Conservation (phyloP, 169 alveolate genomes). For the Plasmodium relictum region DNA sequence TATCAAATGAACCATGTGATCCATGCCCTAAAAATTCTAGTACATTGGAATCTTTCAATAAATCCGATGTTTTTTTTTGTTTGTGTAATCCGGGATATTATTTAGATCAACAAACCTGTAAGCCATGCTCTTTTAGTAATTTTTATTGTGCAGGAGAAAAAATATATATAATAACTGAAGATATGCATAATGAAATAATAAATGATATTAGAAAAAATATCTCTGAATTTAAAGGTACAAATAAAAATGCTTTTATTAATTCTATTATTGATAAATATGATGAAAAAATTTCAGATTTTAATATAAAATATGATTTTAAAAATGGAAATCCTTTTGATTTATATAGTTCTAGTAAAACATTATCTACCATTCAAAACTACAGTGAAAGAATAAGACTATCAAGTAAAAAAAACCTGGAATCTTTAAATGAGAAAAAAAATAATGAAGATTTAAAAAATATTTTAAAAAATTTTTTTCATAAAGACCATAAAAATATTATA, state of each 20-base stretch:
- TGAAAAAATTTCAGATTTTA: background rate
- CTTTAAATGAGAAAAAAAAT: background rate
- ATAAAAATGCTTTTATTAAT: slow-evolving; percentile 27
- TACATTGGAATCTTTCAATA: slow-evolving; percentile 79
- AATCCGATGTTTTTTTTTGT: slow-evolving; percentile 85
- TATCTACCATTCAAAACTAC: background rate
- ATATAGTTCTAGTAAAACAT: background rate
- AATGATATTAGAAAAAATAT: background rate
- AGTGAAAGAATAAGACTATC: background rate
- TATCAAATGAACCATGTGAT: slow-evolving; percentile 86
- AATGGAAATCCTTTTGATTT: background rate
- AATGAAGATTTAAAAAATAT: background rate
- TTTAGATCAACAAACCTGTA: slow-evolving; percentile 81
- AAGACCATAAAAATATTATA: slow-evolving; percentile 3
- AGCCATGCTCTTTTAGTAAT: slow-evolving; percentile 82
- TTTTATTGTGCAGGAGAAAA: slow-evolving; percentile 88
- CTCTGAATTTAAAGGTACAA: background rate
- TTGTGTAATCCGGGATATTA: slow-evolving; percentile 88
- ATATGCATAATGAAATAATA: slow-evolving; percentile 10
- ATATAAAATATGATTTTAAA: slow-evolving; percentile 1
- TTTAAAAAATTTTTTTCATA: slow-evolving; percentile 30
- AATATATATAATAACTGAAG: slow-evolving; percentile 31
- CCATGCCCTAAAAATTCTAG: slow-evolving; percentile 84
- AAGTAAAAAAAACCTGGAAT: background rate
- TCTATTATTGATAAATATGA: slow-evolving; percentile 15